A percentile compares a stretch with the other conserved stretches of the same genome.
phyloP scores from a whole-genome alignment of 495 filamentous ascomycete species.

The Jackrogersella multiformis region DNA sequence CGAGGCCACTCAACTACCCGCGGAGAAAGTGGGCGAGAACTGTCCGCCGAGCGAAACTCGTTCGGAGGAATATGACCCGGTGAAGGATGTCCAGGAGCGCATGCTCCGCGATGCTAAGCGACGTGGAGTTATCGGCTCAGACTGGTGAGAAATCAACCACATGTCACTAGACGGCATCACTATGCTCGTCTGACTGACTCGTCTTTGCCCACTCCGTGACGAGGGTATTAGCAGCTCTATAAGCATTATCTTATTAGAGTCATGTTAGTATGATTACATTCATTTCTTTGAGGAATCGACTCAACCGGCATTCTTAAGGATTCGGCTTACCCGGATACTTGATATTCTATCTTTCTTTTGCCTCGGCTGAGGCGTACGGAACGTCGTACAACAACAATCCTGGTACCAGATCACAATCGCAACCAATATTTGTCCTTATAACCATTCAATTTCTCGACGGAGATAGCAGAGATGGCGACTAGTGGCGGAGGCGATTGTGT shows the following conservation, averaged over 20 bases:
- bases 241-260: slow-evolving; percentile 24
- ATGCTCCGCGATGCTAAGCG: slow-evolving; percentile 45
- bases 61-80: slow-evolving; percentile 41
- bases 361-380: neutral
- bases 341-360: neutral
- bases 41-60: slow-evolving; percentile 47
- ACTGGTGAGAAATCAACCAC: slow-evolving; percentile 30
- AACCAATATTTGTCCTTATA: neutral
- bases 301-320: slow-evolving; percentile 19
- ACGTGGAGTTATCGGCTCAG: slow-evolving; percentile 45
- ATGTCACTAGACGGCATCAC: neutral
- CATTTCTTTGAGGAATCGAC: slow-evolving; percentile 42
- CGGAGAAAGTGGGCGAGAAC: slow-evolving; percentile 56
- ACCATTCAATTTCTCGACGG: neutral
- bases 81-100: slow-evolving; percentile 40
- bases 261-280: slow-evolving; percentile 40
- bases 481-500: neutral
- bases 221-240: slow-evolving; percentile 19
- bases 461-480: neutral
- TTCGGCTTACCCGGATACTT: slow-evolving; percentile 5
- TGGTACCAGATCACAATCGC: neutral
- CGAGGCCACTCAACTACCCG: slow-evolving; percentile 33
- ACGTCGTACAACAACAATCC: neutral
- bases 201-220: slow-evolving; percentile 3
- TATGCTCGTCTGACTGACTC: neutral